Conservation (phyloP, 768 basidiomycete species). For the Tylopilus vinaceipallidus region DNA sequence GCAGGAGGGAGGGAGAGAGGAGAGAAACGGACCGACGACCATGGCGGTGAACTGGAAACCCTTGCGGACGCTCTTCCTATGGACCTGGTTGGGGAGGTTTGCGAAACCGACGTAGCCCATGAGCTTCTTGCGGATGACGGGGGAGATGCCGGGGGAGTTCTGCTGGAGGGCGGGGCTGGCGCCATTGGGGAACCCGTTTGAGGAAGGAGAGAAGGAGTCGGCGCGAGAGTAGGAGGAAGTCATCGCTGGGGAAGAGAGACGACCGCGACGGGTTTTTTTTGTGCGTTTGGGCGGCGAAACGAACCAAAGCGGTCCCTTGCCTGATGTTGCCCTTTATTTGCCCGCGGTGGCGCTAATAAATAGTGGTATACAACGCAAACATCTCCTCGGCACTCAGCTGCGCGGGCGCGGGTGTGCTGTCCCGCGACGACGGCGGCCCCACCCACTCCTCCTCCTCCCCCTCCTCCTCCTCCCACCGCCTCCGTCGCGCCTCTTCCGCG, state of each 20-base stretch:
- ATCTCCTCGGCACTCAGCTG: conserved; percentile 25
- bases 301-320: conserved; percentile 26
- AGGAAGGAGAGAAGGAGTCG: conserved; percentile 51
- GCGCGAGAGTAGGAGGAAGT: conserved; percentile 68
- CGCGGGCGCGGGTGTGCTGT: too few species aligned
- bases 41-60: conserved; percentile 99
- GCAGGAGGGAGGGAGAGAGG: conserved; percentile 12
- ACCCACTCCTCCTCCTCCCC: neutral
- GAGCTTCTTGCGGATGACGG: conserved; percentile 80
- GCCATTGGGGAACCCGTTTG: conserved; percentile 61
- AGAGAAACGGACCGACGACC: conserved; percentile 85
- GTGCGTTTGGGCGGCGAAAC: conserved; percentile 49
- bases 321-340: conserved; percentile 36
- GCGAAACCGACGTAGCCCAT: conserved; percentile 96
- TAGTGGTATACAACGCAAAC: conserved; percentile 42
- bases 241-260: conserved; percentile 44
- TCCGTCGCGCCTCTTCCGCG: conserved; percentile 17
- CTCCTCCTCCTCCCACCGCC: neutral
- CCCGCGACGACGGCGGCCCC: neutral
- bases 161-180: conserved; percentile 58
- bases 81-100: conserved; percentile 98
- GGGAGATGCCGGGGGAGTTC: conserved; percentile 30
- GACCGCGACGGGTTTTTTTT: conserved; percentile 39
- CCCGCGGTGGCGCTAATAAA: conserved; percentile 30
- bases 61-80: conserved; percentile 96